Evolutionary conservation across 495 filamentous ascomycete genomes (phyloP).

Genomic region (Amphirosellinia nigrospora): DNA sequence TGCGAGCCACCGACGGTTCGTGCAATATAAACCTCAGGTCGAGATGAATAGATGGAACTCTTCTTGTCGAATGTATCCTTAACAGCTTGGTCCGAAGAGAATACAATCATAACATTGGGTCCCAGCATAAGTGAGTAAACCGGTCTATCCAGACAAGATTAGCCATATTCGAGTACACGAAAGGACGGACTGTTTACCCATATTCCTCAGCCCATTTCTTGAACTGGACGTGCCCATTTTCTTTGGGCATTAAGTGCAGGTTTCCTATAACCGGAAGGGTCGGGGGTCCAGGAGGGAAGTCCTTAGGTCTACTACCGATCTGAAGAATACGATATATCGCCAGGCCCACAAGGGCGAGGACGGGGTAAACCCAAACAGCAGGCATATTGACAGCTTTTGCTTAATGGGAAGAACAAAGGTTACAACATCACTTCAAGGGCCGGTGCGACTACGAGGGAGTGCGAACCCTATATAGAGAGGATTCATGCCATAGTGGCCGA

Average conservation of each 20-base stretch:
- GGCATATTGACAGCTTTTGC: conserved; percentile 21
- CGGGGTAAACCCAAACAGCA: conserved; percentile 24
- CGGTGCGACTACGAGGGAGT: conserved; percentile 4
- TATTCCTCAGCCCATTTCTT: conserved; percentile 33
- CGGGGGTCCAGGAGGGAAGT: conserved; percentile 32
- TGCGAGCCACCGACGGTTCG: conserved; percentile 25
- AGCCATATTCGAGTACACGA: background rate
- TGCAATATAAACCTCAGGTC: conserved; percentile 33
- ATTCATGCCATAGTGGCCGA: background rate
- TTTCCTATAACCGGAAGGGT: conserved; percentile 31
- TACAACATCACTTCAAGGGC: background rate
- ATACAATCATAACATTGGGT: conserved; percentile 37
- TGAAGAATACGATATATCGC: conserved; percentile 28
- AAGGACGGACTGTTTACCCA: conserved; percentile 14
- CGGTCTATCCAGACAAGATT: conserved; percentile 20
- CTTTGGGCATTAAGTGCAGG: conserved; percentile 32
- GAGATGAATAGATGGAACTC: conserved; percentile 33
- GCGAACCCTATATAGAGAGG: conserved; percentile 18
- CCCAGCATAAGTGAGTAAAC: conserved; percentile 39
- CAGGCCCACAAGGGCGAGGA: conserved; percentile 26
- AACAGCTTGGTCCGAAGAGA: conserved; percentile 39
- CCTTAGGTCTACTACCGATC: conserved; percentile 29
- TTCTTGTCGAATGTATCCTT: conserved; percentile 41
- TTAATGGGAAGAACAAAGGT: conserved; percentile 1
- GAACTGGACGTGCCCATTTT: conserved; percentile 29